A percentile compares a stretch with the other conserved stretches of the same genome.
These are phyloP conservation scores for Aspergillus incahuasiensis DNA, from an alignment of 495 filamentous ascomycete species.

Conservation along the genomic window DNA sequence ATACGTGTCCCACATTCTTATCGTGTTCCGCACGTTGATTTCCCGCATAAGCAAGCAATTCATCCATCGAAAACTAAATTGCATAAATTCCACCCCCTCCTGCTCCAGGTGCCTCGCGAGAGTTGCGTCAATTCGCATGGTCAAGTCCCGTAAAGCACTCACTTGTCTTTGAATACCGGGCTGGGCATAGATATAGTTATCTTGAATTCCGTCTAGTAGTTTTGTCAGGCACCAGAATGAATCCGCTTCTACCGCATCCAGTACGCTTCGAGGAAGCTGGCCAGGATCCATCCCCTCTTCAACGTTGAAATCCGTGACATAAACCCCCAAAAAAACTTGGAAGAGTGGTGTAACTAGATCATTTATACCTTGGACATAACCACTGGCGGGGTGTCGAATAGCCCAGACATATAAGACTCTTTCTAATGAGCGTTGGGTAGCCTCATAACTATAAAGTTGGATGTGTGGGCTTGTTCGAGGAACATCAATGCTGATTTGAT, in stretches of 20 bases:
- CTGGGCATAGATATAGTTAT: constrained; percentile 97
- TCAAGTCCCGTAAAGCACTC: constrained; percentile 78
- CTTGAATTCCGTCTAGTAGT: constrained; percentile 93
- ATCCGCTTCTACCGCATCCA: constrained; percentile 97
- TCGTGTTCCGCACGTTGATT: constrained; percentile 90
- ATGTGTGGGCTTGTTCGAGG: constrained; percentile 96
- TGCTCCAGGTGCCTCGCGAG: constrained; percentile 84
- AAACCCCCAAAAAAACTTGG: constrained; percentile 91
- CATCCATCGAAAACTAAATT: constrained; percentile 99
- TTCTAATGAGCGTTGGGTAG: constrained; percentile 88
- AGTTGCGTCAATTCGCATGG: constrained; percentile 76
- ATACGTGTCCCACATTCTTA: constrained; percentile 99
- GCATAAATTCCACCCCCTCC: constrained; percentile 95
- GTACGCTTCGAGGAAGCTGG: constrained; percentile 80
- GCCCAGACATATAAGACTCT: constrained; percentile 97
- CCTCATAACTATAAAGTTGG: constrained; percentile 89
- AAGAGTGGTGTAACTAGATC: constrained; percentile 97
- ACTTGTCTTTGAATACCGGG: constrained; percentile 96
- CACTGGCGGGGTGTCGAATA: constrained; percentile 91
- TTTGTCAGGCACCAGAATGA: constrained; percentile 98
- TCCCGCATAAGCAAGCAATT: constrained; percentile 98
- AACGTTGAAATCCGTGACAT: constrained; percentile 89
- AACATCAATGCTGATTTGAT: constrained; percentile 98
- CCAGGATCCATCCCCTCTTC: constrained; percentile 95
- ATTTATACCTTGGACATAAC: constrained; percentile 98